Percentiles rank a stretch among this genome's conserved stretches.
Evolutionary conservation across 208 protist species (phyloP).

Genomic region (Trypanosoma vivax): DNA sequence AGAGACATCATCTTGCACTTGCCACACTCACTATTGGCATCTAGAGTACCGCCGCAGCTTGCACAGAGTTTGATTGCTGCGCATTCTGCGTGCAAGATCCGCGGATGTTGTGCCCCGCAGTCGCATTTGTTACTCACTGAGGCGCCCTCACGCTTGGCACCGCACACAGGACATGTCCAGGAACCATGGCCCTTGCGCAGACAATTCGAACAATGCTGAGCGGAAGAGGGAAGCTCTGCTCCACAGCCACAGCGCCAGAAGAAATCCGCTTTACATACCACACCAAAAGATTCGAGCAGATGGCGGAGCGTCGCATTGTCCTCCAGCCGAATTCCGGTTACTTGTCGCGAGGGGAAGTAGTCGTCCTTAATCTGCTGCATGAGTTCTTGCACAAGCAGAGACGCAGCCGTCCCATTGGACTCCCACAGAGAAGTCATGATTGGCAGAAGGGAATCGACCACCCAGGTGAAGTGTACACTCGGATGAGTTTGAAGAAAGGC

Average conservation of each 20-base stretch:
- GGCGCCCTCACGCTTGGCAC: slow-evolving; percentile 5
- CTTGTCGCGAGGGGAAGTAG: slow-evolving; percentile 20
- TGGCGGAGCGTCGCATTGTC: slow-evolving; percentile 44
- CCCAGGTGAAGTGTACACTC: slow-evolving; percentile 59
- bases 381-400: slow-evolving; percentile 23
- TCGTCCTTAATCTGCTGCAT: slow-evolving; percentile 9
- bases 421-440: slow-evolving; percentile 48
- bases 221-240: slow-evolving; percentile 31
- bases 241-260: slow-evolving; percentile 81
- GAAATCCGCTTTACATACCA: slow-evolving; percentile 35
- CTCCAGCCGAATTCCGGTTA: slow-evolving; percentile 39
- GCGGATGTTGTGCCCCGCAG: slow-evolving; percentile 25
- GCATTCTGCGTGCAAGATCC: slow-evolving; percentile 4
- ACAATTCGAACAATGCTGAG: slow-evolving; percentile 61
- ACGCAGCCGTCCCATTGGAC: slow-evolving; percentile 19
- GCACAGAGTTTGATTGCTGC: slow-evolving; percentile 21
- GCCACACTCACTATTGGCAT: slow-evolving; percentile 13
- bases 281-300: slow-evolving; percentile 39
- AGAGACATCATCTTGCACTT: slow-evolving; percentile 20
- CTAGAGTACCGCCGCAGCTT: slow-evolving; percentile 28
- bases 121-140: slow-evolving; percentile 6
- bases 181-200: slow-evolving; percentile 27
- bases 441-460: slow-evolving; percentile 42
- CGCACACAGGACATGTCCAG: slow-evolving; percentile 53
- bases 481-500: slow-evolving; percentile 46